Evolutionary conservation across 306 rosid species (phyloP), one percentile per base, ranked within the genome.

Genomic region (Pterocarpus macrocarpus): DNA sequence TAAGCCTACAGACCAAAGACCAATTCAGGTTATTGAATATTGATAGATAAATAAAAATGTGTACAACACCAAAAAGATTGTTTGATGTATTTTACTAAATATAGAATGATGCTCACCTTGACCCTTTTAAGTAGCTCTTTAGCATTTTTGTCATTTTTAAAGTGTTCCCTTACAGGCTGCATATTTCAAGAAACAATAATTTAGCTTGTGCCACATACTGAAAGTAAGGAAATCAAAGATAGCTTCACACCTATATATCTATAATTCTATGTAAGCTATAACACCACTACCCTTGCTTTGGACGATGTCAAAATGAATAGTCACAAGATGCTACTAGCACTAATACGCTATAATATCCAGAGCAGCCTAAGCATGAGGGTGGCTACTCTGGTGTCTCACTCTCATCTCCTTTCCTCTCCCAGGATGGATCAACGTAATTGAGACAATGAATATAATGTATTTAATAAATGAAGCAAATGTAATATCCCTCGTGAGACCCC

Each of bases 151-250:
- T 94, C 97, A 36, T 62, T 89, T 82, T 36, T 94, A 73, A 94
- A 94, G 82, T 94, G 95, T 44, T 82, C 87, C 69, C 98, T 86
- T 34, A 91, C 95, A 38, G 98, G 98, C 97, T 94, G 89, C 87
- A 86, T 16, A 74, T 17, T 33, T 41, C 45, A 77, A 74, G 52
- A 73, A 69, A 50, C 16, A 81, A 70, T 56, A 53, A 36, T 68
- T 84, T 41, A 74, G 76, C 43, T 33, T 63, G 4, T 41, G 47
- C 38, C n/a, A 50, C 1, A 55, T 69, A 66, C 71, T 17, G 53
- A 22, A 69, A 15, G 36, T 44, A 53, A 70, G 15, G n/a, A 69
- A 43, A 80, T 34, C 11, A 53, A 72, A 67, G 41, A 70, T 35
- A 67, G 30, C 5, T 8, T 57, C 16, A 22, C 28, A 22, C 28